Conservation (phyloP, 1,284 basidiomycete species). For the Tilletia caries region DNA sequence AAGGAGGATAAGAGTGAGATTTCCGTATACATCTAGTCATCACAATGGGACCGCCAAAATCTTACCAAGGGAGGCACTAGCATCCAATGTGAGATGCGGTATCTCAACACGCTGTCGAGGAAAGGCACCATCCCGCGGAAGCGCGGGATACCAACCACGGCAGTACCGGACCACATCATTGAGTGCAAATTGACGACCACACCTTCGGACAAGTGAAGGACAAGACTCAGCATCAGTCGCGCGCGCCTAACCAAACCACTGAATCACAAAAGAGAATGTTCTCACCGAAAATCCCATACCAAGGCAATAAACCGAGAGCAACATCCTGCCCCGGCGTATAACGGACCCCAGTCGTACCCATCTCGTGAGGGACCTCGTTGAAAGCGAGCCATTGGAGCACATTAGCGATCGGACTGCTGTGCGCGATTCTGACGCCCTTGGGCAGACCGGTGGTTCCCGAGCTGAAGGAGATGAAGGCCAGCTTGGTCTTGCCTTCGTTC, state of each 20-base stretch:
- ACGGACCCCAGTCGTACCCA: conserved; percentile 27
- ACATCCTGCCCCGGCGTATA: conserved; percentile 38
- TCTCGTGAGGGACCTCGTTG: conserved; percentile 19
- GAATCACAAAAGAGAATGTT: too few species aligned
- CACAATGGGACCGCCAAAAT: background rate
- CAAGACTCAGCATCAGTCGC: background rate
- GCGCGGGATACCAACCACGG: conserved; percentile 31
- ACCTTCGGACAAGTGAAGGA: background rate
- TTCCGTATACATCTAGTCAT: background rate
- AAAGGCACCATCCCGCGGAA: conserved; percentile 44
- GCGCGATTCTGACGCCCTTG: conserved; percentile 58
- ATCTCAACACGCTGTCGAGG: conserved; percentile 39
- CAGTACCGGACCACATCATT: conserved; percentile 22
- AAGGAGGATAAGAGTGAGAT: background rate
- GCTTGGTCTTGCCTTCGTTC: conserved; percentile 66
- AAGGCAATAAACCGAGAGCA: conserved; percentile 35
- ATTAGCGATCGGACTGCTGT: conserved; percentile 23
- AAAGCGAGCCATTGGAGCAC: conserved; percentile 19
- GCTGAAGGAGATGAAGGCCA: conserved; percentile 74
- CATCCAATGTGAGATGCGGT: conserved; percentile 24
- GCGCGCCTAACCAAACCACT: too few species aligned
- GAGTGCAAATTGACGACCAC: conserved; percentile 21
- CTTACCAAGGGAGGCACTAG: conserved; percentile 23
- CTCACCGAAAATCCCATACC: conserved; percentile 29
- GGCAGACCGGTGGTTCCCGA: conserved; percentile 79